These are phyloP conservation scores for Pseudohyphozyma bogoriensis DNA, from an alignment of 768 basidiomycete genomes.

Conservation along the genomic window DNA sequence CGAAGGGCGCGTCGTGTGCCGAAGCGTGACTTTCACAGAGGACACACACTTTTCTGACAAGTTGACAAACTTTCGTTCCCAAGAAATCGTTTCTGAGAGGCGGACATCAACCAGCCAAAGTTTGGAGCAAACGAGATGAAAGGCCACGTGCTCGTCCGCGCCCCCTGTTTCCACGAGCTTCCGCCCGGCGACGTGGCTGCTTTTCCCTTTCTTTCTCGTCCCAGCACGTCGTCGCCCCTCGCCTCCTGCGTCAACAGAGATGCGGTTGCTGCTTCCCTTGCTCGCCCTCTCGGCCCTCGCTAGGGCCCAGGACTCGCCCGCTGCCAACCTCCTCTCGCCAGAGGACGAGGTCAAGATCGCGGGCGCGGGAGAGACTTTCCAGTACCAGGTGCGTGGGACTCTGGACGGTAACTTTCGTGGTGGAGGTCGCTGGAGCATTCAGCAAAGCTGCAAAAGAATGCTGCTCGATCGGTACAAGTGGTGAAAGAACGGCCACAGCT, in stretches of 20 bases:
- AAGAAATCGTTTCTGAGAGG: too few species aligned
- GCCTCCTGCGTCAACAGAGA: not conserved
- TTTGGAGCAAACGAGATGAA: too few species aligned
- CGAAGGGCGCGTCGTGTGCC: too few species aligned
- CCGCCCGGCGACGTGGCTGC: not conserved
- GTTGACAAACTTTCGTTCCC: too few species aligned
- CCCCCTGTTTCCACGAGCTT: not conserved
- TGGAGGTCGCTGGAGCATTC: not conserved
- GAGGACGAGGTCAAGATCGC: constrained; percentile 12
- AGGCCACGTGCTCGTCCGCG: not conserved
- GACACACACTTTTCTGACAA: too few species aligned
- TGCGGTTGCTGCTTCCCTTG: not conserved
- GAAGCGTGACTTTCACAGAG: too few species aligned
- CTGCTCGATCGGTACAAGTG: too few species aligned
- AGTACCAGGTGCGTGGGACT: constrained; percentile 24
- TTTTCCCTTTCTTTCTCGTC: not conserved
- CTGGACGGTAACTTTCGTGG: too few species aligned
- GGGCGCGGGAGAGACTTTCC: constrained; percentile 11
- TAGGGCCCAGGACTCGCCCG: not conserved
- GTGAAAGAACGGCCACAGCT: not conserved
- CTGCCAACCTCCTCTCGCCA: constrained; percentile 12
- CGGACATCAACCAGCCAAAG: too few species aligned
- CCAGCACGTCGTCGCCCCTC: not conserved
- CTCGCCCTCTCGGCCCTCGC: not conserved
- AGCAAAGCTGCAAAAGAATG: not conserved